Evolutionary conservation across 2,329 filamentous ascomycete genomes (phyloP).

Genomic region (Talaromyces albobiverticillius): DNA sequence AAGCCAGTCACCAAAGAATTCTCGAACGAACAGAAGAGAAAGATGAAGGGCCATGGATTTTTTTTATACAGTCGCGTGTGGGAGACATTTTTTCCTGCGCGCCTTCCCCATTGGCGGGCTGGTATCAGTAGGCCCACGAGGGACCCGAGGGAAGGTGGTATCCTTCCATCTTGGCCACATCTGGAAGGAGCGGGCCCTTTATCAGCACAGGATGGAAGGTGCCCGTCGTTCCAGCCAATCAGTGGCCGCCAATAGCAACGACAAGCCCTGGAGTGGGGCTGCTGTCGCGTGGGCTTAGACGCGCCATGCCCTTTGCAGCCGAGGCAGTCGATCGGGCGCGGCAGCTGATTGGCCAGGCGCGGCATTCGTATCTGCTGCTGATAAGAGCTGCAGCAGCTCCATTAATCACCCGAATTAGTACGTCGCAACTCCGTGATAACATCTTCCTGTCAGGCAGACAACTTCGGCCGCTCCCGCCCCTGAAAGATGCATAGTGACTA

Average conservation of each 20-base stretch:
- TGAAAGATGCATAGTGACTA: background rate
- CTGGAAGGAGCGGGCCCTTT: conserved; percentile 9
- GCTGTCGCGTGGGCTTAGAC: conserved; percentile 8
- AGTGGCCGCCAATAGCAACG: no score
- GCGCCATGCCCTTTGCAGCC: background rate
- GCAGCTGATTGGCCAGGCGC: background rate
- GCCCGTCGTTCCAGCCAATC: background rate
- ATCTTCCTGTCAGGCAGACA: background rate
- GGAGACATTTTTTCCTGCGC: background rate
- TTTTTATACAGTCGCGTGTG: conserved; percentile 4
- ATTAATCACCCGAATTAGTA: no score
- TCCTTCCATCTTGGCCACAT: background rate
- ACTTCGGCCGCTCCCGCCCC: conserved; percentile 12
- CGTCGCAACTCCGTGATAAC: no score
- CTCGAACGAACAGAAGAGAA: no score
- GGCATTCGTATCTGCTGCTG: background rate
- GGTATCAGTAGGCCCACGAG: background rate
- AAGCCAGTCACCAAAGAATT: no score
- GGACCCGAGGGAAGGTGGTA: conserved; percentile 3
- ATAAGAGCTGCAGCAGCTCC: background rate
- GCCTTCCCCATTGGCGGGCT: background rate
- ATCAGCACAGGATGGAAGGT: background rate
- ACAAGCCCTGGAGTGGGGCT: background rate
- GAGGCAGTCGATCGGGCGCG: background rate
- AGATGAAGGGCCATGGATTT: background rate